Conservation (phyloP, 768 basidiomycete genomes). For the Agrocybe pediades region DNA sequence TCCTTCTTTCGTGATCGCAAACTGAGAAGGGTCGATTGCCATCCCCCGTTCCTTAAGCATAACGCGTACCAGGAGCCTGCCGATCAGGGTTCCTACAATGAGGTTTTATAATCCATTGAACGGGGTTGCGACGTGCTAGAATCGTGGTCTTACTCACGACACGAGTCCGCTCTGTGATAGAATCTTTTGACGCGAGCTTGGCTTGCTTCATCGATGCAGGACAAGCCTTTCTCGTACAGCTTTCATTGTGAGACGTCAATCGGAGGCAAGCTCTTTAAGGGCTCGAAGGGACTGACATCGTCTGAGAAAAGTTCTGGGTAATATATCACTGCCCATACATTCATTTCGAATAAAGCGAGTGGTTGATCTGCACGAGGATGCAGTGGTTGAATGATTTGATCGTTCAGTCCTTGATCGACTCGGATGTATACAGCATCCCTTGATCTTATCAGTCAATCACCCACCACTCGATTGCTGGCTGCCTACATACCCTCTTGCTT, state of each 20-base stretch:
- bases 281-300: slow-evolving; percentile 32
- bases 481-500: neutral
- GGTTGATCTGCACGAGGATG: too few relatives aligned
- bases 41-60: slow-evolving; percentile 63
- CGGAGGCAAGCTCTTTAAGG: neutral
- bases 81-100: slow-evolving; percentile 69
- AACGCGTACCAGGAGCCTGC: slow-evolving; percentile 70
- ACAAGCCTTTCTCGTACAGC: slow-evolving; percentile 66
- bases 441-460: neutral
- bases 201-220: slow-evolving; percentile 58
- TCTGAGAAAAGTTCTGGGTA: slow-evolving; percentile 41
- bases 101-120: neutral
- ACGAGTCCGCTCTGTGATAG: slow-evolving; percentile 73
- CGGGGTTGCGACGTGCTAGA: neutral
- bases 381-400: neutral
- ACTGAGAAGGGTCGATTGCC: slow-evolving; percentile 43
- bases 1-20: slow-evolving; percentile 59
- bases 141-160: slow-evolving; percentile 48
- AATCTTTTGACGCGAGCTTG: slow-evolving; percentile 62
- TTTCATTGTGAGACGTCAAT: slow-evolving; percentile 26
- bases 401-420: neutral
- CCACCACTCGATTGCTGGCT: neutral
- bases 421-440: too few relatives aligned
- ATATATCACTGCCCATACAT: slow-evolving; percentile 47
- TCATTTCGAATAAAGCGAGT: slow-evolving; percentile 30